These are phyloP conservation scores for Ophiostoma ips DNA, from an alignment of 2,329 filamentous ascomycete genomes.

Conservation along the genomic window DNA sequence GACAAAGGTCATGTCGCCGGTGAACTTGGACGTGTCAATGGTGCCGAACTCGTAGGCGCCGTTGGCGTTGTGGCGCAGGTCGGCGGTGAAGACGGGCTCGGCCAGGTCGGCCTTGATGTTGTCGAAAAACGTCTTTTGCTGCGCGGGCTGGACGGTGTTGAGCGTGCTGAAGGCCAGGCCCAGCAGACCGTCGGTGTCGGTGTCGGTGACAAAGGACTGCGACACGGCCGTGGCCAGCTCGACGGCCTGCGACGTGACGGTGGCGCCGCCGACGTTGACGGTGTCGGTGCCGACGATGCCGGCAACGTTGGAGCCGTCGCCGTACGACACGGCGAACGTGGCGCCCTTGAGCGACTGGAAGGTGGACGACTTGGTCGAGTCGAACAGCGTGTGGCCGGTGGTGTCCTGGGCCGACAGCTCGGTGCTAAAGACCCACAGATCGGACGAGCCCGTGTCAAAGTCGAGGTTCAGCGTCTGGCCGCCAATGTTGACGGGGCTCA, in stretches of 20 bases:
- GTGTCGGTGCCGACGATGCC: conserved; percentile 55
- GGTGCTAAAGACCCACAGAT: conserved; percentile 62
- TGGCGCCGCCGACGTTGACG: conserved; percentile 52
- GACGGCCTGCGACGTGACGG: conserved; percentile 47
- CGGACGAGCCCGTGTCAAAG: conserved; percentile 64
- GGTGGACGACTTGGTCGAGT: conserved; percentile 23
- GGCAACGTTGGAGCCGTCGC: conserved; percentile 48
- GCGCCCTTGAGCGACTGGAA: conserved; percentile 26
- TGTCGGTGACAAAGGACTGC: conserved; percentile 41
- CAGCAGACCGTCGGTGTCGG: conserved; percentile 52
- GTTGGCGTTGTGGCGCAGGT: conserved; percentile 43
- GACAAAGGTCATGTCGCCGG: conserved; percentile 46
- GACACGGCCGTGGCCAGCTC: conserved; percentile 50
- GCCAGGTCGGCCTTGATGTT: conserved; percentile 48
- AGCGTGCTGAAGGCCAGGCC: conserved; percentile 52
- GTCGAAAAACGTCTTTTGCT: conserved; percentile 60
- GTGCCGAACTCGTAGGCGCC: conserved; percentile 63
- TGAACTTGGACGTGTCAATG: conserved; percentile 51
- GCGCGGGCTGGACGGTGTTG: conserved; percentile 48
- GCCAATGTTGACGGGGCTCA: conserved; percentile 55
- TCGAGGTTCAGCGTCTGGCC: conserved; percentile 55
- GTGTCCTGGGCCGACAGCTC: conserved; percentile 31
- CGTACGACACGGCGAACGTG: conserved; percentile 53
- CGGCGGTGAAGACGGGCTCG: conserved; percentile 56
- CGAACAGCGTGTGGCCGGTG: conserved; percentile 32